Base-by-base conservation (phyloP, 805 yeast genomes). In the Yarrowia sp. region DNA sequence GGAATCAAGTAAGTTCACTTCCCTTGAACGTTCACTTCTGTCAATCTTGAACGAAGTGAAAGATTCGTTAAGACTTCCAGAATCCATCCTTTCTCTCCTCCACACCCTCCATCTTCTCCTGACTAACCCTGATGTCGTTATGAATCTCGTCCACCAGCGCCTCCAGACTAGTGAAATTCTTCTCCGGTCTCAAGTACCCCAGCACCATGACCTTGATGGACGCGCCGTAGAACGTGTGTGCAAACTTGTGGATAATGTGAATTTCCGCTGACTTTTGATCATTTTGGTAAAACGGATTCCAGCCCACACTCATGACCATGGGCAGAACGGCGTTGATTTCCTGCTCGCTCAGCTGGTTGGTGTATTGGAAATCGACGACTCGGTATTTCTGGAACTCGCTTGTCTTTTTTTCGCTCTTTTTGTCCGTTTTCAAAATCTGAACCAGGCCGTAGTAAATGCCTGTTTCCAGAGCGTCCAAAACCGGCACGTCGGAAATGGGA, bases 371-470 rank as follows among this genome's bases (percentile, higher is more conserved):
- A 38, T 77, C 81, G 16, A 86, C 86, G 26, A 72, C 46, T 68
- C 68, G 32, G 70, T 48, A 66, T 8, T 59, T 54, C 44, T 66
- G 51, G 33, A 33, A 46, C 56, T 58, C 64, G 61, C 64, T 36
- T 26, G 46, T 38, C 44, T 64, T 24, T 54, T 51, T 35, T 44
- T 62, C 22, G 40, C 66, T 26, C 49, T 51, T 51, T 22, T 58
- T 58, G 24, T 61, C 56, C 3, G 64, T 48, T 19, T 26, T 26
- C 19, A 66, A 49, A 10, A 67, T 48, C 52, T 73, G 70, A 8
- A 86, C 84, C 80, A 83, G 92, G 1, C 99, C 99, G 73, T 85
- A 95, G 75, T 95, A 95, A 9, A 95, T 93, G 3, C 99, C 99
- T 0, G 93, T 82, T 82, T 78, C 52, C 4, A 75, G 74, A 6